Base-by-base conservation (phyloP, 192 early-diverging fungal species). In the Backusella macrospora region DNA sequence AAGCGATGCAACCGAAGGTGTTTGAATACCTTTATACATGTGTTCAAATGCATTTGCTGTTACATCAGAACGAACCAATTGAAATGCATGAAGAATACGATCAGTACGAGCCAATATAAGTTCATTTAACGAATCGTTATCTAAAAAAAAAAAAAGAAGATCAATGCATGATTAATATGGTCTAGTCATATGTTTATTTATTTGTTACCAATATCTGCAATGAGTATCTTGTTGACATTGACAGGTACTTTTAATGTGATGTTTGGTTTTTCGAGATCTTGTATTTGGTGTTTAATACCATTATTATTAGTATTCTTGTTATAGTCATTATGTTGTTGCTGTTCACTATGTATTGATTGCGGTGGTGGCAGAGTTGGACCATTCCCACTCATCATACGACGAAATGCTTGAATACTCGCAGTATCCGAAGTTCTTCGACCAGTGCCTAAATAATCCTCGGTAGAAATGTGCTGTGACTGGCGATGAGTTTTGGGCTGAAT, bases 81-180 rank as follows among this genome's bases (percentile, higher is more conserved):
- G 63, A 55, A 85, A 85, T 4, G 84, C 79, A 65, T 88, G 85
- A 43, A 88, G 47, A 34, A 88, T 85, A 4, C 85, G 80, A 72
- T 88, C 87, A 21, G 87, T 88, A 23, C 87, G 82, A 4, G 85
- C 87, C 39, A 88, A 65, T 13, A 88, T 77, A 26, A 88, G 74
- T 44, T 88, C 87, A 38, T 88, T 88, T 42, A 81, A 47, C 15
- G 79, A 81, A 75, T 88, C 87, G 9, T 82, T 83, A 72, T 88
- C 86, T 86, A 73, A 64, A 14, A 39, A 62, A 65, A 62, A 71
- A 67, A 72, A 48, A 9, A 42, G 46, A 10, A 48, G 23, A 40
- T 23, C 42, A 8, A 48, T 6, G 21, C 62, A 15, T 63, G 34
- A 18, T 13, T 18, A 5, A 4, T 14, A 26, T 26, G 26, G 29